Evolutionary conservation across 2,329 filamentous ascomycete species (phyloP), one percentile per base, ranked within the genome.

Genomic region (Fusarium newnesense): DNA sequence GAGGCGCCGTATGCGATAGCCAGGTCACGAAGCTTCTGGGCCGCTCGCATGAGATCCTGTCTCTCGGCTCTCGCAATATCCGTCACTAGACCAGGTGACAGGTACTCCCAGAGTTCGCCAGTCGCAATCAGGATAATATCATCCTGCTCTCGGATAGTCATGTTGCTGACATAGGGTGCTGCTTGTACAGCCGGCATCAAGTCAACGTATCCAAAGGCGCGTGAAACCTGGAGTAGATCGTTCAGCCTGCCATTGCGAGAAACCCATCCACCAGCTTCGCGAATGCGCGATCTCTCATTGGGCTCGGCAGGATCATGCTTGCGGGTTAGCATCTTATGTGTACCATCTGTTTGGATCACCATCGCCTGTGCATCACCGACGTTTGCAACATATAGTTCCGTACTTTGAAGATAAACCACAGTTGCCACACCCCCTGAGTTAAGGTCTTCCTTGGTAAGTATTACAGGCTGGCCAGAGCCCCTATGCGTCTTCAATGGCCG

Each of bases 291-390:
- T 54, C 96, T 89, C 82, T 99, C 96, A 28, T 85, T 86, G 2
- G 93, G 88, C 79, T 97, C 95, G 2, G 96, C 95, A 10, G 96
- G 96, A 78, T 98, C 95, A 80, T 99, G 96, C 81, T 97, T 98
- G 66, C 90, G 88, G 6, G 96, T 98, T 74, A 99, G 87, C 73
- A 96, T 91, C 77, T 91, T 92, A 82, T 96, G 90, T 30, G 92
- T 90, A 43, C 95, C 94, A 80, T 97, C 95, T 3, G 93, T 94
- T 77, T 95, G 93, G 72, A 99, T 96, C 26, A 98, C 87, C 83
- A 99, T 93, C n/a, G 95, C 96, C 82, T 98, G 95, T 9, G 93
- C 94, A 82, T 99, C 95, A 59, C 96, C 96, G 28, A 99, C 94
- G 77, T 99, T 99, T 71, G 95, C 96, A 60, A 98, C 92, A 79